phyloP scores from a whole-genome alignment of 495 filamentous ascomycete genomes.

The Hypoxylon rickii region DNA sequence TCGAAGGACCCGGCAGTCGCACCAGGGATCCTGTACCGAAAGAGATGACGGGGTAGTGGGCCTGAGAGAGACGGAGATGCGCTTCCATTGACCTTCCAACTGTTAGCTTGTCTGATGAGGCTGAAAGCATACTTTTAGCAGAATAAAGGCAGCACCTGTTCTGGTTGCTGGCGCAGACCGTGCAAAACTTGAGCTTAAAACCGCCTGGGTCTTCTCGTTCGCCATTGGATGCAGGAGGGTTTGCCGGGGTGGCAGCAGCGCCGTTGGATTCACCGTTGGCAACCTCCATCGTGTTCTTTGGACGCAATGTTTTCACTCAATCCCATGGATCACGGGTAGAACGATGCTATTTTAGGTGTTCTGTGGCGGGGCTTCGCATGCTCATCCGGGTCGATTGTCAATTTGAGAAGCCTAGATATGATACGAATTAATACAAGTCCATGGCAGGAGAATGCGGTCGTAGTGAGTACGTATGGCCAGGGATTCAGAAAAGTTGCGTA shows the following conservation, averaged over 20 bases:
- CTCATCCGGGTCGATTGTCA: neutral
- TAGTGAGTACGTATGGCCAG: conserved; percentile 2
- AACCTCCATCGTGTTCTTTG: conserved; percentile 39
- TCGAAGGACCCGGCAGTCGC: conserved; percentile 88
- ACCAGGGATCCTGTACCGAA: conserved; percentile 97
- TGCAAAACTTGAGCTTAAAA: conserved; percentile 95
- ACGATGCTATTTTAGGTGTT: no score
- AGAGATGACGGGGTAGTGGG: conserved; percentile 92
- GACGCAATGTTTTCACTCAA: conserved; percentile 4
- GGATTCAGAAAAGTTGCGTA: conserved; percentile 59
- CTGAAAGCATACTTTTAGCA: neutral
- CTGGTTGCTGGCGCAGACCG: conserved; percentile 96
- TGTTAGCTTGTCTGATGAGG: conserved; percentile 8
- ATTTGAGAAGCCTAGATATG: neutral
- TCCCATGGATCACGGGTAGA: conserved; percentile 24
- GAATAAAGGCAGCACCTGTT: conserved; percentile 67
- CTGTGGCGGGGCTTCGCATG: no score
- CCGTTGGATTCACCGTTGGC: conserved; percentile 37
- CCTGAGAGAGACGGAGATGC: conserved; percentile 83
- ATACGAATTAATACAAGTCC: conserved; percentile 1
- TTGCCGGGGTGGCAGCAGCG: conserved; percentile 20
- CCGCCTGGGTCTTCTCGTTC: conserved; percentile 47
- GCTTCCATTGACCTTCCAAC: conserved; percentile 87
- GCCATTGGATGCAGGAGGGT: conserved; percentile 43
- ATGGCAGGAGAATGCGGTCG: neutral